Evolutionary conservation across 805 yeast genomes (phyloP).

Genomic region (Maudiozyma serrabonitensis): DNA sequence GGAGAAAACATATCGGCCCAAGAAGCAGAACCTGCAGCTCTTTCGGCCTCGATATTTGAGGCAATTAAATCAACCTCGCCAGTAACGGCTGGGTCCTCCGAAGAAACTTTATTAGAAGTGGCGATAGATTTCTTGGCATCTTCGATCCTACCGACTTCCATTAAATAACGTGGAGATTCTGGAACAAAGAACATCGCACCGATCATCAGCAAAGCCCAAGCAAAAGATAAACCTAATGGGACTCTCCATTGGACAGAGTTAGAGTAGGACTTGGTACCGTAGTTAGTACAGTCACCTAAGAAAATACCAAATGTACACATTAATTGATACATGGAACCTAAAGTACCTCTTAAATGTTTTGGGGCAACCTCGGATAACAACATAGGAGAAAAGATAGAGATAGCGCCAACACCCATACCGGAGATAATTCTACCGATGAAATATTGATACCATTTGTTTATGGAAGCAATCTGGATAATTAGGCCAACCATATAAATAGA

Average conservation of each 20-base stretch:
- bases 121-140: slow-evolving; percentile 47
- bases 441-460: slow-evolving; percentile 47
- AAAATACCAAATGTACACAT: slow-evolving; percentile 64
- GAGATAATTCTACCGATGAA: slow-evolving; percentile 58
- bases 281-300: slow-evolving; percentile 64
- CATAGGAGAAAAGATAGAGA: slow-evolving; percentile 67
- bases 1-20: slow-evolving; percentile 43
- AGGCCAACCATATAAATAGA: slow-evolving; percentile 50
- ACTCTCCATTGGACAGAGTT: slow-evolving; percentile 73
- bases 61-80: slow-evolving; percentile 40
- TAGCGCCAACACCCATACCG: slow-evolving; percentile 70
- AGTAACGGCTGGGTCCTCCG: slow-evolving; percentile 39
- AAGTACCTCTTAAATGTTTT: slow-evolving; percentile 30
- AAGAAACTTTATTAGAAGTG: slow-evolving; percentile 39
- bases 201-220: slow-evolving; percentile 34
- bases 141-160: slow-evolving; percentile 41
- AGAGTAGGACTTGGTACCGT: slow-evolving; percentile 48
- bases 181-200: slow-evolving; percentile 43
- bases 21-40: slow-evolving; percentile 48
- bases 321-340: slow-evolving; percentile 39
- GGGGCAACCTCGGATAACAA: slow-evolving; percentile 50
- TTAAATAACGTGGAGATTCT: slow-evolving; percentile 61
- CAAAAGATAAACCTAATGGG: slow-evolving; percentile 48
- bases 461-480: slow-evolving; percentile 47
- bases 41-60: slow-evolving; percentile 50